phyloP scores from a whole-genome alignment of 441 rosid species.

The Corymbia calophylla region DNA sequence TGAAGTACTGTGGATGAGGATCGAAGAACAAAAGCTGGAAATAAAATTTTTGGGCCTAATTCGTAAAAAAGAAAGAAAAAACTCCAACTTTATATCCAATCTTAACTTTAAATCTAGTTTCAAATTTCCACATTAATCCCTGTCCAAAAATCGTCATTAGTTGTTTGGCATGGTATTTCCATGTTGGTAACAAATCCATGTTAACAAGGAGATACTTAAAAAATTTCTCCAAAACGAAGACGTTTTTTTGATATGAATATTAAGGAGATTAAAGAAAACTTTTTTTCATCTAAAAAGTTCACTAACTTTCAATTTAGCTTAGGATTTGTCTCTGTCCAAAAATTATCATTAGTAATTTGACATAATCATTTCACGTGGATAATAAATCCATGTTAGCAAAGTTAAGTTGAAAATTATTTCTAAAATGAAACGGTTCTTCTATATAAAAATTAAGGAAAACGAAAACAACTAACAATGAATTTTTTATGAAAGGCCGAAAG shows the following conservation, averaged over 20 bases:
- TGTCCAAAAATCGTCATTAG: not conserved
- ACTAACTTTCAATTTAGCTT: not conserved
- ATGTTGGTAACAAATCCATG: too few relatives aligned
- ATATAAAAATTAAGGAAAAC: not conserved
- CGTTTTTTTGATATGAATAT: accelerated
- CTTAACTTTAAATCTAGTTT: not conserved
- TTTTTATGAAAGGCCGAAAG: accelerated
- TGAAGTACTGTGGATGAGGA: not conserved
- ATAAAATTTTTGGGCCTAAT: not conserved
- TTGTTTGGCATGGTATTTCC: accelerated
- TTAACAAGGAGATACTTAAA: not conserved
- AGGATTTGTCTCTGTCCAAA: accelerated
- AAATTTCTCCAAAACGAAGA: not conserved
- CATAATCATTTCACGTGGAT: accelerated
- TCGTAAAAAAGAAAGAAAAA: accelerated
- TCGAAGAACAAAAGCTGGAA: not conserved
- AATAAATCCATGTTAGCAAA: not conserved
- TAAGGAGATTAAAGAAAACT: not conserved
- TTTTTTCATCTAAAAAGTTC: not conserved
- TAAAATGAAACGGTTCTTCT: not conserved
- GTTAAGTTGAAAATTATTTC: not conserved
- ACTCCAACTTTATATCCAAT: accelerated
- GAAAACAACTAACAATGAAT: accelerated
- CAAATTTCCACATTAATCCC: accelerated
- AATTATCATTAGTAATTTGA: not conserved